These are phyloP conservation scores for Claviceps africana DNA, from an alignment of 2,329 filamentous ascomycete species.

Conservation along the genomic window DNA sequence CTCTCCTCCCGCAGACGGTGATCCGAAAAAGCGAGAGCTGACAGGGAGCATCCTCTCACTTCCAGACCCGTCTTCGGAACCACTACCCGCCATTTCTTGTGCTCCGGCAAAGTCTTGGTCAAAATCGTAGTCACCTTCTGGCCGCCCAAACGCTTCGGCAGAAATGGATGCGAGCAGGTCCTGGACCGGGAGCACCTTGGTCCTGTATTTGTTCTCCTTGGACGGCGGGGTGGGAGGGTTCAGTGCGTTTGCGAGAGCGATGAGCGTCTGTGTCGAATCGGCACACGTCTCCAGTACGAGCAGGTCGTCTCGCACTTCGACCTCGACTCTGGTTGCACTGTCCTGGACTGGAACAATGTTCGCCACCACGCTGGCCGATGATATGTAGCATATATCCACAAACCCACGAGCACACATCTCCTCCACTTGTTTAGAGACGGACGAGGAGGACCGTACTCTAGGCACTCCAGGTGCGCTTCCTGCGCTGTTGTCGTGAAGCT, in stretches of 20 bases:
- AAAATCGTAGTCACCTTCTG: conserved; percentile 47
- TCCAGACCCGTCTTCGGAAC: conserved; percentile 17
- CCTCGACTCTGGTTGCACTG: conserved; percentile 49
- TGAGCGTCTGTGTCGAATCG: conserved; percentile 88
- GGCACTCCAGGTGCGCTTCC: conserved; percentile 7
- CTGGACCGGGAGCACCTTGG: conserved; percentile 70
- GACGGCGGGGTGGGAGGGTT: conserved; percentile 72
- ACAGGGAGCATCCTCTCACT: conserved; percentile 23
- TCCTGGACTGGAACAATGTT: conserved; percentile 40
- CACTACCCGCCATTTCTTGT: conserved; percentile 30
- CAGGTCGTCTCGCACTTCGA: conserved; percentile 74
- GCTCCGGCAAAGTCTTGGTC: conserved; percentile 48
- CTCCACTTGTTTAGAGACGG: conserved; percentile 36
- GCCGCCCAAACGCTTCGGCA: conserved; percentile 61
- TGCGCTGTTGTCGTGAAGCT: conserved; percentile 8
- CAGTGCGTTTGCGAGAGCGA: conserved; percentile 64
- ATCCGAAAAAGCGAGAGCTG: conserved; percentile 34
- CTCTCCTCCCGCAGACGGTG: conserved; percentile 27
- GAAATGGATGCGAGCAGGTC: conserved; percentile 85
- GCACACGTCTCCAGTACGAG: conserved; percentile 89
- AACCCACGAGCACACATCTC: conserved; percentile 55
- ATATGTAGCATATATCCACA: conserved; percentile 77
- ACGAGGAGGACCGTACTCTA: conserved; percentile 17
- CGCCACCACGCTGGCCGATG: conserved; percentile 58
- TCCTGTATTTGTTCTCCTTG: conserved; percentile 73